phyloP scores from a whole-genome alignment of 352 stramenopile species.

The Bremia lactucae region DNA sequence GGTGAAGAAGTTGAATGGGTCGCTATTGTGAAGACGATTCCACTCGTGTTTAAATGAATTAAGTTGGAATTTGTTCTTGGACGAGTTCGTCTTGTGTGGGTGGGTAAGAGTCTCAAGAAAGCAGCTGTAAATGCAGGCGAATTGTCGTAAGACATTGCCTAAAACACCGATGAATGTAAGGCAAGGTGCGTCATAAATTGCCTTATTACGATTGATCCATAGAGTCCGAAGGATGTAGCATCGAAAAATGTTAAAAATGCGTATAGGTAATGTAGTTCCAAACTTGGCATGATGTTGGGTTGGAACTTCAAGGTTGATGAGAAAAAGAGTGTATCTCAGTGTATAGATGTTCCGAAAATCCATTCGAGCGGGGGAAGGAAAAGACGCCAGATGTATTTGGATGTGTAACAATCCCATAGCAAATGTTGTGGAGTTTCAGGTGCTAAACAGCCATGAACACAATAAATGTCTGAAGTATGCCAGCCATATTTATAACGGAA shows the following conservation, averaged over 20 bases:
- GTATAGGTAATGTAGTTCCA: not conserved
- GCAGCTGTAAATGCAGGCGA: conserved; percentile 1
- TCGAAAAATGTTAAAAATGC: conserved; percentile 3
- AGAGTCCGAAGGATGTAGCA: conserved; percentile 2
- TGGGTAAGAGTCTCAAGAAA: conserved; percentile 1
- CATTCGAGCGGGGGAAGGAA: not conserved
- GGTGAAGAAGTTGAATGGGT: not conserved
- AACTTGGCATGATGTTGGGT: not conserved
- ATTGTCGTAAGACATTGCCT: conserved; percentile 1
- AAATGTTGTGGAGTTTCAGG: not conserved
- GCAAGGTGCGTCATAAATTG: conserved; percentile 1
- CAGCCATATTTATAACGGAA: conserved; percentile 4
- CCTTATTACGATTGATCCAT: conserved; percentile 8
- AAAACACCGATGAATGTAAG: not conserved
- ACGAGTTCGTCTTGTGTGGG: not conserved
- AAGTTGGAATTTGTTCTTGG: not conserved
- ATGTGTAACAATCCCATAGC: conserved; percentile 2
- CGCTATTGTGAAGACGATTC: not conserved
- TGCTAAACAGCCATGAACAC: not conserved
- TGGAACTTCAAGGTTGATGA: not conserved
- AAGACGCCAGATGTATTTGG: not conserved
- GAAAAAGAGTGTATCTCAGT: not conserved
- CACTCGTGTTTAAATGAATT: not conserved
- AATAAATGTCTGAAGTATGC: not conserved
- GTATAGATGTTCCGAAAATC: not conserved